Conservation (phyloP, 257 asterid genomes). For the Cordia subcordata region DNA sequence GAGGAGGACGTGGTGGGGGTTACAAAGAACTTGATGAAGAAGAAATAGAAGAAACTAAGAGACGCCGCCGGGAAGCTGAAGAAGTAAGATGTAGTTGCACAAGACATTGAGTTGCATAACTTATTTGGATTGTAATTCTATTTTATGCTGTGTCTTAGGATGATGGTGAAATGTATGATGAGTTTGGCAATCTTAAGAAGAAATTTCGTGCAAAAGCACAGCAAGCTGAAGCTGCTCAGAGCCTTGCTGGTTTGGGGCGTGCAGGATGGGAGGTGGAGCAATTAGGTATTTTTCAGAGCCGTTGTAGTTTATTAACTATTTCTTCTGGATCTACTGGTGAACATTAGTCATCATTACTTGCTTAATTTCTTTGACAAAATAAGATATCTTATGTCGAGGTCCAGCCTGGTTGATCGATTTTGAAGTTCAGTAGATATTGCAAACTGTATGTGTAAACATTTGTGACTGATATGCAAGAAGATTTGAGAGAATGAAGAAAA, state of each 20-base stretch:
- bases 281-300: slow-evolving; percentile 38
- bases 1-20: slow-evolving; percentile 99
- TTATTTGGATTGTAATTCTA: neutral
- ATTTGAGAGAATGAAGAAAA: no score
- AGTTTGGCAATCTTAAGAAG: slow-evolving; percentile 98
- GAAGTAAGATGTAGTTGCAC: slow-evolving; percentile 43
- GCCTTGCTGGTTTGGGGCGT: slow-evolving; percentile 85
- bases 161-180: slow-evolving; percentile 99
- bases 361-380: no score
- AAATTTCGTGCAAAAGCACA: slow-evolving; percentile 88
- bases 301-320: no score
- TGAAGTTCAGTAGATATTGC: no score
- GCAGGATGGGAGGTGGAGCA: slow-evolving; percentile 99
- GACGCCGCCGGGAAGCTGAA: slow-evolving; percentile 91
- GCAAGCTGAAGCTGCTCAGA: slow-evolving; percentile 57
- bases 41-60: slow-evolving; percentile 89
- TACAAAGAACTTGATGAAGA: slow-evolving; percentile 97
- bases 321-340: neutral
- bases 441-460: no score
- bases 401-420: no score
- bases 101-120: slow-evolving; percentile 3
- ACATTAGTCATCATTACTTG: no score
- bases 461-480: no score
- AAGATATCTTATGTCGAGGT: no score
- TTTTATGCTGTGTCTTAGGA: slow-evolving; percentile 44